Evolutionary conservation across 1,284 basidiomycete genomes (phyloP), one percentile per base, ranked within the genome.

Genomic region (Coniophora puteana): DNA sequence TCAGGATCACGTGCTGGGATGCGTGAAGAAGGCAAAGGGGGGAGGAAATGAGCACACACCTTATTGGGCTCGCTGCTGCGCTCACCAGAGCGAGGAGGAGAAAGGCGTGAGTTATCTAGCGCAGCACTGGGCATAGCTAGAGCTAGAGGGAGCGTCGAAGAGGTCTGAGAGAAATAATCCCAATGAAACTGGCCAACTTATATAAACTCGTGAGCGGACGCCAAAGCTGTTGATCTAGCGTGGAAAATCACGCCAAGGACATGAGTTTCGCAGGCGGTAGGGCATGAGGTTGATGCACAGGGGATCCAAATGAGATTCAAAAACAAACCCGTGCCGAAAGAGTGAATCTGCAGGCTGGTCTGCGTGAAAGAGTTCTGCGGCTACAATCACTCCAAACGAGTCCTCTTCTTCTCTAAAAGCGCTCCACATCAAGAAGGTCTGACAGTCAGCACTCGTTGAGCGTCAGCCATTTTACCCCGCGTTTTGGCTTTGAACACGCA

Each of bases 251-350:
- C 29, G 29, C 29, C 7, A 6, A 14, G 29, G 14, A 31, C 29
- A 31, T 18, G 29, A 31, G 29, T 31, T 14, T 14, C 14, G 20
- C 29, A 31, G 29, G 29, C 29, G 14, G 29, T 18, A 31, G 7
- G 14, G 20, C 29, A 31, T 31, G 29, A n/a, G 29, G 14, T 14
- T 31, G 29, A 31, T 31, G 29, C 29, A 6, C 20, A 31, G 14
- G 29, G 14, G 29, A 31, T 14, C n/a, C 29, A 31, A 31, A 31
- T 31, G 29, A 31, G 29, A 31, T 31, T 31, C 29, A 18, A 31
- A 31, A 31, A 31, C 29, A 16, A 18, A 31, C n/a, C 20, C n/a
- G 14, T 31, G 14, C 20, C 20, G 29, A n/a, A 6, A 18, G n/a
- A 16, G 29, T 14, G n/a, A 18, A 18, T 8, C 29, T 18, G 29